These are phyloP conservation scores for Pelagophyceae sp. DNA, from an alignment of 352 stramenopile species.

Conservation along the genomic window DNA sequence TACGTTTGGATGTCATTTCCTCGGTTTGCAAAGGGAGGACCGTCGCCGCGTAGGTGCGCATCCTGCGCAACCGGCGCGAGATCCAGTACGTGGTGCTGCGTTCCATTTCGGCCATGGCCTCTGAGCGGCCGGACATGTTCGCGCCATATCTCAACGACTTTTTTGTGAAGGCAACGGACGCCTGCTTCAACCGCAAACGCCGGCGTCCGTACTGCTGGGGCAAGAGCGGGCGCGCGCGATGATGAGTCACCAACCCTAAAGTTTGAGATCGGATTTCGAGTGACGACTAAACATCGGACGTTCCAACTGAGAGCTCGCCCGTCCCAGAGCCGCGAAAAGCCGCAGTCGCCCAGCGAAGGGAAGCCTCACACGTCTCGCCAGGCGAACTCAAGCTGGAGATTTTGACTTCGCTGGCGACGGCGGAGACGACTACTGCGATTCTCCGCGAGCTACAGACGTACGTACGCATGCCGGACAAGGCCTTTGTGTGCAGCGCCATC, in stretches of 20 bases:
- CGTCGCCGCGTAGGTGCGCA: too few species aligned
- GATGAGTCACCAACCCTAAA: neutral
- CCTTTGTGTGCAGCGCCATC: slow-evolving; percentile 85
- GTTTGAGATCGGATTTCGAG: neutral
- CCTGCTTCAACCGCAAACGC: slow-evolving; percentile 14
- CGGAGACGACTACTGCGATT: slow-evolving; percentile 80
- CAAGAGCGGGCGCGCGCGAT: too few species aligned
- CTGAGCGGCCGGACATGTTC: slow-evolving; percentile 88
- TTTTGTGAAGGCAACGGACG: slow-evolving; percentile 68
- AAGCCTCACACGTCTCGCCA: slow-evolving; percentile 87
- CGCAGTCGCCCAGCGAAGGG: slow-evolving; percentile 39
- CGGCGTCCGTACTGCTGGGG: too few species aligned
- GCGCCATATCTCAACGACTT: slow-evolving; percentile 90
- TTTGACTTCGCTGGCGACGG: slow-evolving; percentile 75
- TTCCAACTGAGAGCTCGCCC: neutral
- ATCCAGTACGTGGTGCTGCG: slow-evolving; percentile 95
- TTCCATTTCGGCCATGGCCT: slow-evolving; percentile 84
- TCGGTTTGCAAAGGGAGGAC: too few species aligned
- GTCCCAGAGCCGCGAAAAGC: neutral
- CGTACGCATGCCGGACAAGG: slow-evolving; percentile 76
- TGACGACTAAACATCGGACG: slow-evolving; percentile 7
- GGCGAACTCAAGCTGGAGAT: slow-evolving; percentile 95
- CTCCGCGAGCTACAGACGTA: slow-evolving; percentile 91
- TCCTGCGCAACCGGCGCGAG: slow-evolving; percentile 89
- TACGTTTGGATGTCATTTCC: too few species aligned